Base-by-base conservation (phyloP, 129 eudicot species). In the Tanacetum coccineum region DNA sequence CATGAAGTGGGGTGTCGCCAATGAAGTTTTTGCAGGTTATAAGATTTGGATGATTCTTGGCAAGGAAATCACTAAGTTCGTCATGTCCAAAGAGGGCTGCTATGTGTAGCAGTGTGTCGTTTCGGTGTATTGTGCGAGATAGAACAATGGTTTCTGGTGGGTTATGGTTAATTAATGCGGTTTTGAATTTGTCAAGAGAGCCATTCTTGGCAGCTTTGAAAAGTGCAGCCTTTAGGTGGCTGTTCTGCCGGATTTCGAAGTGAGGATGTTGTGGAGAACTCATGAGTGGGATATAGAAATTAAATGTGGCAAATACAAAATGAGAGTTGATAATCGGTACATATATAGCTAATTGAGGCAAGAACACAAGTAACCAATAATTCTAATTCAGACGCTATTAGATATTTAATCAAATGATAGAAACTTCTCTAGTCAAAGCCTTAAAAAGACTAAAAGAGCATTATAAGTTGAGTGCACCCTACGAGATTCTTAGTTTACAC, bases 1-100 rank as follows among this genome's bases (percentile, higher is more conserved):
- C 59, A 51, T 81, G 85, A 36, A 81, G 61, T 9, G 76, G 62
- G 22, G 85, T 81, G 44, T 81, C 81, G 11, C 76, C 82, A 4
- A 63, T 62, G 72, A 21, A 21, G 42, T 76, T 81, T 71, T 68
- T 40, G 25, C 67, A 18, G 7, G 55, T 20, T 47, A 81, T 5
- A 15, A 76, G 64, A 18, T 40, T 13, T 3, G 76, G 72, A 19
- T 5, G 30, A 15, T 51, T 1, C 19, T 22, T 2, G 4, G 25
- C 44, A 13, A 68, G 60, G 18, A 4, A 13, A 8, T 12, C 0
- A 15, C 57, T 32, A 19, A 59, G 59, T n/a, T 49, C 4, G 3
- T 10, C 3, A 18, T 60, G 30, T 46, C 68, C 70, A 18, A 4
- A 52, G 55, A 6, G 26, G 25, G 70, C 75, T 39, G 74, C 70